Evolutionary conservation across 2,329 filamentous ascomycete species (phyloP), one percentile per base, ranked within the genome.

Genomic region (Xylaria sp.): DNA sequence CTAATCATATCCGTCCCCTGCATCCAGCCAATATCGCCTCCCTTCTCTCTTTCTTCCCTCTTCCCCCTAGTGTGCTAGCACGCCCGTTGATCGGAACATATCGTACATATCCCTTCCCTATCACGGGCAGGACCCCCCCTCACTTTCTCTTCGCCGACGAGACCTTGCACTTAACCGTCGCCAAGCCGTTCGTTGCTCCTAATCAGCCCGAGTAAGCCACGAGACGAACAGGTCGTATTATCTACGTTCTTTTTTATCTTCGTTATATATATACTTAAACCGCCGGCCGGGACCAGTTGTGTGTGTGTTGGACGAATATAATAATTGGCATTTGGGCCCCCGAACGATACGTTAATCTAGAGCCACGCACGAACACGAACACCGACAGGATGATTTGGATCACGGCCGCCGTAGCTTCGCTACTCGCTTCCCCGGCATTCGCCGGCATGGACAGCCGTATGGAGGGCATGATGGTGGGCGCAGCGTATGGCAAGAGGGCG

Each of bases 321-420:
- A 21, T 40, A 50, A 39, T 22, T 6, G 18, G 20, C 48, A 51
- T 37, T 20, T 50, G 43, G n/a, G n/a, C n/a, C 44, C 39, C 44
- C 37, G 9, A n/a, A n/a, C n/a, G 45, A 54, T 48, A 54, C 42
- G n/a, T 43, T 57, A 57, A 56, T 56, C 39, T 26, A 44, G 38
- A 52, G 46, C 40, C 49, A 50, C 54, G 41, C 9, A 48, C n/a
- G 17, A 38, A 43, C n/a, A 34, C 20, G 26, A 39, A 26, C 34
- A 34, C 42, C 49, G 47, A 22, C 63, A 69, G 56, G 24, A 76
- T 77, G 75, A 55, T 72, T 56, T 72, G 72, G 71, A 66, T 68
- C 55, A 65, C 65, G 24, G 57, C 64, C 44, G 56, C 74, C 19
- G 60, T 71, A 22, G 69, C 69, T 41, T 67, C 72, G 49, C 62